Evolutionary conservation across 129 eudicot genomes (phyloP), one percentile per base, ranked within the genome.

Genomic region (sunflower (Helianthus annuus)): DNA sequence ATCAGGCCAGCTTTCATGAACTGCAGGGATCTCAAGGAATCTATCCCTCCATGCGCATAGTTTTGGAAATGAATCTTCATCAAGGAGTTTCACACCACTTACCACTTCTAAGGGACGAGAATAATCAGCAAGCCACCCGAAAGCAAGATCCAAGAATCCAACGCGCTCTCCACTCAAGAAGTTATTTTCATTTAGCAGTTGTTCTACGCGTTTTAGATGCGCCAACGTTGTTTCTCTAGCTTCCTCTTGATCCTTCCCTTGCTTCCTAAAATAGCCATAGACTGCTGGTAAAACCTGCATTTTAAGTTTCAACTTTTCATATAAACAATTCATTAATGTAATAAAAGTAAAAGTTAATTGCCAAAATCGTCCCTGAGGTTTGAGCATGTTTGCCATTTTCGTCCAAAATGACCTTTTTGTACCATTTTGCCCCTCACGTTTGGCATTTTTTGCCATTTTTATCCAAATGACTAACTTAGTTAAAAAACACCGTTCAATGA

Each of bases 191-290:
- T 81, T 66, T 1, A 86, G 77, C 8, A 19, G 72, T 42, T 81
- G 79, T 67, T 89, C 89, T 0, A 83, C 40, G 46, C 64, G 12
- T 49, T 74, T 81, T 39, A 89, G 80, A 69, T 79, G 75, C 32
- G 63, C 84, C 6, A 71, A 16, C 11, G 65, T 66, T 54, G 52
- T 54, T 15, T 52, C 75, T 19, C 57, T 71, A 1, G 80, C 84
- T 74, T 89, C 89, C 39, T 83, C 85, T 76, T 74, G 87, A 27
- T 81, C 87, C 48, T 83, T 74, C 62, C 82, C 89, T 48, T 83
- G 74, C 14, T 70, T 69, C 22, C 55, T 64, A 65, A 75, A 77
- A 16, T 42, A 79, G 11, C 19, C 38, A 66, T 69, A 65, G n/a
- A 89, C 27, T 16, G 82, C 66, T 49, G 82, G 76, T 49, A 83